Percentiles rank a stretch among this genome's conserved stretches.
phyloP scores from a whole-genome alignment of 2,329 filamentous ascomycete species.

The Davidsoniella neocaledoniae region DNA sequence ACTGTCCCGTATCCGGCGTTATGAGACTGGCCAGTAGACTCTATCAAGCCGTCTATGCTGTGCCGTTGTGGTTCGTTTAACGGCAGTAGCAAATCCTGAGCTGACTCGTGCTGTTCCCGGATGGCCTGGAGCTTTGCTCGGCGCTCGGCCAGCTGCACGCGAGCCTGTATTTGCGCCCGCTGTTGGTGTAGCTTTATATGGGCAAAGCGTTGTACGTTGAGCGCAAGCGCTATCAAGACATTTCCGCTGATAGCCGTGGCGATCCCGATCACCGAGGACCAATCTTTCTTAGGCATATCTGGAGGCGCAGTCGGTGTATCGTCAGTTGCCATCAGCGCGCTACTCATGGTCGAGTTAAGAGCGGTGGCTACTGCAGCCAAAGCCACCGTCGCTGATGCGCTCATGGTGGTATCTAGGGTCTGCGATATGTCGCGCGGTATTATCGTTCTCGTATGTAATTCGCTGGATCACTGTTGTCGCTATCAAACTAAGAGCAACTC shows the following conservation, averaged over 20 bases:
- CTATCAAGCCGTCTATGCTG: background rate
- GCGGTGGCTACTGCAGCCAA: background rate
- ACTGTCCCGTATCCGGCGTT: conserved; percentile 8
- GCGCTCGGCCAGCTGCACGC: conserved; percentile 36
- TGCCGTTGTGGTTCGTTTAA: background rate
- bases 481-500: no score
- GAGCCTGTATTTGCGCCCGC: conserved; percentile 39
- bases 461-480: no score
- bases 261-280: conserved; percentile 93
- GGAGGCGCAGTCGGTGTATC: conserved; percentile 7
- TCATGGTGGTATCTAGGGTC: background rate
- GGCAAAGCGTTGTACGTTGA: conserved; percentile 93
- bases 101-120: background rate
- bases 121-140: conserved; percentile 16
- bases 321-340: conserved; percentile 1
- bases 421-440: no score
- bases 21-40: background rate
- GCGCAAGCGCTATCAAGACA: conserved; percentile 79
- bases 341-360: conserved; percentile 6
- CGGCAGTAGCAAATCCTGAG: background rate
- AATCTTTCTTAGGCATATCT: conserved; percentile 36
- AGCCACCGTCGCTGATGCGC: background rate
- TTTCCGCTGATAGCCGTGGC: conserved; percentile 85
- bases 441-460: no score
- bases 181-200: conserved; percentile 71